Base-by-base conservation (phyloP, 1,284 basidiomycete genomes). In the Cronartium ribicola region DNA sequence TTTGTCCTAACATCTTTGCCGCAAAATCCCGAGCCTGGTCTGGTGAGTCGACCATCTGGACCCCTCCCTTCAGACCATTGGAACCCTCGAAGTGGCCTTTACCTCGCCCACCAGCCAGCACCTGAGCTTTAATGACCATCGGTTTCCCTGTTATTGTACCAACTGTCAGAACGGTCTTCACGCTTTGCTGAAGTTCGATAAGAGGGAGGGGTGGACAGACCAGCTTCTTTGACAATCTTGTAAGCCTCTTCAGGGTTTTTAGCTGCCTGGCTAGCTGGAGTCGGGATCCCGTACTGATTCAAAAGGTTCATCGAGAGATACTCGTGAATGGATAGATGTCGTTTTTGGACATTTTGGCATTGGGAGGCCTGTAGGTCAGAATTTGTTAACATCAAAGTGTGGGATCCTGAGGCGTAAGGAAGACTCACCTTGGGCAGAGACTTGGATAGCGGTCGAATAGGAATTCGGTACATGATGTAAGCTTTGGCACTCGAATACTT, bases 61-160 rank as follows among this genome's bases (percentile, higher is more conserved):
- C 96, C 84, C 96, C 96, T 75, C 96, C 95, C 83, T 98, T 89
- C 81, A 98, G 88, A 41, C 96, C 96, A 81, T 88, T 92, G 36
- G 71, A 66, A 17, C 79, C 79, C 84, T 95, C 89, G 80, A 99
- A 99, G 81, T 92, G 90, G 73, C 96, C 96, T 86, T 98, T 98
- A 79, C 96, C 96, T 81, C 96, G 89, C 79, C 96, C 96, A 81
- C 96, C 96, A 77, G 96, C 96, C 75, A 99, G 89, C 8, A 99
- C 96, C 83, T 99, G 96, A 37, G 94, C 96, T 85, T 98, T 98
- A 84, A 98, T 93, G 41, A 97, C 93, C 75, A 94, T 87, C 77
- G 73, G 64, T 29, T 41, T 14, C 55, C 76, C 63, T 70, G 29
- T 51, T 20, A 14, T 8, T 20, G 0, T 13, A 6, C 17, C 17